phyloP scores from a whole-genome alignment of 495 filamentous ascomycete genomes.

The Xylaria acuta region DNA sequence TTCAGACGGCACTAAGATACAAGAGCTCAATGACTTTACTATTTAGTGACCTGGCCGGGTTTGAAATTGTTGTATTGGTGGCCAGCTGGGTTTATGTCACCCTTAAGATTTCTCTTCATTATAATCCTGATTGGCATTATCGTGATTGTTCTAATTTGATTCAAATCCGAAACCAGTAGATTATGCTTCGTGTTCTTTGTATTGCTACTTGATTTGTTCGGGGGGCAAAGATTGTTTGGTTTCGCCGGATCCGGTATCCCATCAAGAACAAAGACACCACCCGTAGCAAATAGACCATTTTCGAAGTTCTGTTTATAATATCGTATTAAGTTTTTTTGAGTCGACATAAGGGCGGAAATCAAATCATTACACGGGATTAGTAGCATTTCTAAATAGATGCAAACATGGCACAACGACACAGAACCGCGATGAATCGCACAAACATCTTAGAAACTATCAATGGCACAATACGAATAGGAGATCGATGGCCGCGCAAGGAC shows the following conservation, averaged over 20 bases:
- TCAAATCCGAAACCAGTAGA: neutral
- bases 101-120: neutral
- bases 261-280: neutral
- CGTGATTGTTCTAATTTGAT: neutral
- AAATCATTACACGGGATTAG: neutral
- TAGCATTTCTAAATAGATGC: neutral
- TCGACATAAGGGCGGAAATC: neutral
- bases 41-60: neutral
- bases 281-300: neutral
- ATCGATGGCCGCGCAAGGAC: constrained; percentile 14
- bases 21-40: neutral
- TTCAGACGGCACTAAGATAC: no score
- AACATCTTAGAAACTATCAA: neutral
- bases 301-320: neutral
- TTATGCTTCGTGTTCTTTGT: neutral
- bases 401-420: neutral
- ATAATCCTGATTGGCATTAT: neutral
- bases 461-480: neutral
- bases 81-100: neutral
- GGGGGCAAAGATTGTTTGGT: neutral
- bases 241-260: neutral
- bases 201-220: neutral
- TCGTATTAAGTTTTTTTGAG: neutral
- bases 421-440: neutral
- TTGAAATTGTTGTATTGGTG: neutral